Conservation (phyloP, 2,329 filamentous ascomycete genomes). For the Acrodontium crateriforme region DNA sequence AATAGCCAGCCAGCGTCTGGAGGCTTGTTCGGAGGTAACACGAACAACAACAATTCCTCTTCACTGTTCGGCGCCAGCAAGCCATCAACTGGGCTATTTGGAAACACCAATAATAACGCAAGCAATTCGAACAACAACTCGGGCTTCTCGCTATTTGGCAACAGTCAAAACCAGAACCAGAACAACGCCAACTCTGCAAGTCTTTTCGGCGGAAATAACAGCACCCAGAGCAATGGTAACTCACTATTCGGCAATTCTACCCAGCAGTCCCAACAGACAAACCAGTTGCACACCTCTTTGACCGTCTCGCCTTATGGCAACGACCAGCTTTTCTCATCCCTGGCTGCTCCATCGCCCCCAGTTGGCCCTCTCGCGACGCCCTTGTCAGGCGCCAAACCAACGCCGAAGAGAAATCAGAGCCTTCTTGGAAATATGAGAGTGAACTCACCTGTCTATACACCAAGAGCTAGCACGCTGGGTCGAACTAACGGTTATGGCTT, state of each 20-base stretch:
- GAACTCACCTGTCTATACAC: slow-evolving; percentile 66
- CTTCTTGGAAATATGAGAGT: slow-evolving; percentile 17
- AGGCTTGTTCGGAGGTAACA: slow-evolving; percentile 33
- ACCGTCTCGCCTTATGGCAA: slow-evolving; percentile 85
- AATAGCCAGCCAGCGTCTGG: slow-evolving; percentile 24
- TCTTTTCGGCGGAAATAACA: slow-evolving; percentile 32
- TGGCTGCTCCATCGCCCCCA: slow-evolving; percentile 52
- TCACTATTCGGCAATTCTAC: slow-evolving; percentile 40
- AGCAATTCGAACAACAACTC: slow-evolving; percentile 26
- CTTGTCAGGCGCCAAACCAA: slow-evolving; percentile 48
- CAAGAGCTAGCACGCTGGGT: slow-evolving; percentile 35
- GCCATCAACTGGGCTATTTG: slow-evolving; percentile 39
- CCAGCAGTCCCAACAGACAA: slow-evolving; percentile 35
- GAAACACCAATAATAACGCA: slow-evolving; percentile 17
- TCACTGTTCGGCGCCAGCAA: slow-evolving; percentile 23
- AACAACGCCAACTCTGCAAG: slow-evolving; percentile 16
- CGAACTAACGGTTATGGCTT: slow-evolving; percentile 59
- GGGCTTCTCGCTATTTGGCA: slow-evolving; percentile 18
- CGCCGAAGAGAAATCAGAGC: slow-evolving; percentile 16
- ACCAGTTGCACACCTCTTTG: slow-evolving; percentile 43
- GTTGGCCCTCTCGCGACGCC: slow-evolving; percentile 88
- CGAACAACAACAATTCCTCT: slow-evolving; percentile 25
- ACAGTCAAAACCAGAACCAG: slow-evolving; percentile 26
- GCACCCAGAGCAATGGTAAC: slow-evolving; percentile 28
- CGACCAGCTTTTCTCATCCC: slow-evolving; percentile 66